Base-by-base conservation (phyloP, 2,329 filamentous ascomycete genomes). In the Fusarium fracticaudum region DNA sequence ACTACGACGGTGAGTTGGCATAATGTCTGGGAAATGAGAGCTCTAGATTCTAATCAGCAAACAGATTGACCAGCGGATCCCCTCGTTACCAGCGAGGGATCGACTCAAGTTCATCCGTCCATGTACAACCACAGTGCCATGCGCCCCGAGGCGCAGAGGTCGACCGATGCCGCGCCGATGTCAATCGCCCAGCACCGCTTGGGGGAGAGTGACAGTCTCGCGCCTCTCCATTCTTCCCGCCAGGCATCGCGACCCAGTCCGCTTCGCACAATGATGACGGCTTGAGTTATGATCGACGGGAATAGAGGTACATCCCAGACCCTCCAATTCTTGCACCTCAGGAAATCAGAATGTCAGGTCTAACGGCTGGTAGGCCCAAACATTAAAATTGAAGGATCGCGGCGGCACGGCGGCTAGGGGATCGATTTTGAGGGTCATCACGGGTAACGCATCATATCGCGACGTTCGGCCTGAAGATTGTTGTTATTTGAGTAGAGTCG, bases 51-150 rank as follows among this genome's bases (percentile, higher is more conserved):
- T 75, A 64, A 76, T 64, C 31, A 35, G 38, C 22, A 35, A 67
- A 38, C 78, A 93, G 91, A 97, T 96, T 96, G 93, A 96, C 93
- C 92, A 89, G 90, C 91, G 91, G 91, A 94, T 88, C 88, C 90
- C 94, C 94, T 96, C 93, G 93, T 92, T 85, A 83, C 86, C 84
- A 89, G 91, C 94, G 95, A 97, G 95, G 95, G 92, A 91, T 78
- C 87, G 88, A 87, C 89, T 92, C 92, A 90, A 90, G 88, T 85
- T 86, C 81, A 84, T 82, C 79, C 83, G 83, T 84, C 83, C 78
- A 83, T 81, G 82, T 81, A 81, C 79, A 82, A 81, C 80, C 81
- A 80, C 80, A 81, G 81, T 82, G 82, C 82, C 83, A 80, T 80
- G 79, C 80, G 79, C 79, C 78, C 75, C 71, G 80, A 80, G 78